These are phyloP conservation scores for Albophoma yamanashiensis DNA, from an alignment of 2,329 filamentous ascomycete genomes.

Conservation along the genomic window DNA sequence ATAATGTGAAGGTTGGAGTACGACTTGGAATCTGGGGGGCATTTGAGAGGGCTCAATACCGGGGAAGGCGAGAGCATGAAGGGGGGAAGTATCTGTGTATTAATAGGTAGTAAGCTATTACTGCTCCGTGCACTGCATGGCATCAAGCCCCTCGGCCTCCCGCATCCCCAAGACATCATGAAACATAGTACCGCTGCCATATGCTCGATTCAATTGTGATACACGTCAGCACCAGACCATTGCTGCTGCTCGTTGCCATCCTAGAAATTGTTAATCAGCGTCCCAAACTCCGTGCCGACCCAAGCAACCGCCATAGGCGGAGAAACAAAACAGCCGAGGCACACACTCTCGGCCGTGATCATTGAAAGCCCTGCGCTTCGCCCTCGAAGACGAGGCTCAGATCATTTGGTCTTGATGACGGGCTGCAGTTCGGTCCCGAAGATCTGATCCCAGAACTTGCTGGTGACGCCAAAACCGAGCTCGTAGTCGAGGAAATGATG, in stretches of 20 bases:
- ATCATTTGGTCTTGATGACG: slow-evolving; percentile 21
- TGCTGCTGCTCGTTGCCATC: slow-evolving; percentile 1
- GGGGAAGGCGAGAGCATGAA: not conserved
- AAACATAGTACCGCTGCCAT: not conserved
- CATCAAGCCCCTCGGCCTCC: not conserved
- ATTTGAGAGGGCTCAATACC: not conserved
- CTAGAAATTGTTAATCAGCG: not conserved
- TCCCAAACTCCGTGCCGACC: slow-evolving; percentile 5
- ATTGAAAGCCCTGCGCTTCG: not conserved
- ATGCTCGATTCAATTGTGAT: not conserved
- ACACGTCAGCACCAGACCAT: not conserved
- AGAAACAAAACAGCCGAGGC: not conserved
- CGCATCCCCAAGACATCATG: not conserved
- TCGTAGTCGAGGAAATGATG: slow-evolving; percentile 98
- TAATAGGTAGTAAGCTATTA: not conserved
- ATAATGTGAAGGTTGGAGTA: not conserved
- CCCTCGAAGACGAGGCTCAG: not conserved
- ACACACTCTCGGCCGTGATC: not conserved
- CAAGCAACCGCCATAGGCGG: slow-evolving; percentile 6
- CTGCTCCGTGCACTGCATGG: not conserved
- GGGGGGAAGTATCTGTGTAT: not conserved
- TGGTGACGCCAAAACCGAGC: slow-evolving; percentile 94
- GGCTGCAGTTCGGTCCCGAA: slow-evolving; percentile 74
- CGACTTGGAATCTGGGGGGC: no score
- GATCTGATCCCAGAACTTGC: slow-evolving; percentile 85